Conservation (phyloP, 352 stramenopile species). For the Globisporangium radiosum region DNA sequence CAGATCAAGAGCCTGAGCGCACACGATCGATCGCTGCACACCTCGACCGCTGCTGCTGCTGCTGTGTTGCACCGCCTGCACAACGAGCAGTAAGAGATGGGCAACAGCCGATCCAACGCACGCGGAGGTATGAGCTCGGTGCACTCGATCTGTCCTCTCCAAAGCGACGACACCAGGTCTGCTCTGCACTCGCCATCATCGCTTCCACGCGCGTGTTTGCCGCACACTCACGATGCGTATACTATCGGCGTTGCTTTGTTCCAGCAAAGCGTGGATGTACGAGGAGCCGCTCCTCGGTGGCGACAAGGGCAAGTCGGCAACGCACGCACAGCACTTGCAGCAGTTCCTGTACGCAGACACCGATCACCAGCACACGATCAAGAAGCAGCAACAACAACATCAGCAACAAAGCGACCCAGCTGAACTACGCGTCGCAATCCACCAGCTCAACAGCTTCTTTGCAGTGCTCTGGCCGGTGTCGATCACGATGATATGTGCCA, state of each 20-base stretch:
- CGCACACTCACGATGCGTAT: neutral
- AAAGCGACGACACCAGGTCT: conserved; percentile 15
- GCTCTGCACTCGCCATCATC: too few species aligned
- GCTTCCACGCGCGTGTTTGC: too few species aligned
- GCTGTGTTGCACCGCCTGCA: too few species aligned
- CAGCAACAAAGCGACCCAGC: conserved; percentile 11
- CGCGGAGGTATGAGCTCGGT: conserved; percentile 18
- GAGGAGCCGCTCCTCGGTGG: conserved; percentile 46
- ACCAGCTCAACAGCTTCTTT: conserved; percentile 72
- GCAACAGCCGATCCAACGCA: conserved; percentile 28
- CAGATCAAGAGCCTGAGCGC: too few species aligned
- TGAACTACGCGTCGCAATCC: conserved; percentile 35
- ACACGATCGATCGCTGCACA: too few species aligned
- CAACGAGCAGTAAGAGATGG: conserved; percentile 17
- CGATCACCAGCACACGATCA: neutral
- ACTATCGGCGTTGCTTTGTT: neutral
- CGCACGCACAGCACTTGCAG: conserved; percentile 8
- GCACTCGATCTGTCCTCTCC: conserved; percentile 21
- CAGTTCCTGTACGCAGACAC: conserved; percentile 1
- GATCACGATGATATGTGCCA: conserved; percentile 65
- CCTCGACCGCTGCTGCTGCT: too few species aligned
- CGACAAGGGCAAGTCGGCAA: neutral
- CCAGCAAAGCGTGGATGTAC: conserved; percentile 28
- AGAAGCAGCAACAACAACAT: conserved; percentile 1
- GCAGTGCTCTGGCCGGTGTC: conserved; percentile 68